phyloP scores from a whole-genome alignment of 2,329 filamentous ascomycete genomes.

The Madurella mycetomatis region DNA sequence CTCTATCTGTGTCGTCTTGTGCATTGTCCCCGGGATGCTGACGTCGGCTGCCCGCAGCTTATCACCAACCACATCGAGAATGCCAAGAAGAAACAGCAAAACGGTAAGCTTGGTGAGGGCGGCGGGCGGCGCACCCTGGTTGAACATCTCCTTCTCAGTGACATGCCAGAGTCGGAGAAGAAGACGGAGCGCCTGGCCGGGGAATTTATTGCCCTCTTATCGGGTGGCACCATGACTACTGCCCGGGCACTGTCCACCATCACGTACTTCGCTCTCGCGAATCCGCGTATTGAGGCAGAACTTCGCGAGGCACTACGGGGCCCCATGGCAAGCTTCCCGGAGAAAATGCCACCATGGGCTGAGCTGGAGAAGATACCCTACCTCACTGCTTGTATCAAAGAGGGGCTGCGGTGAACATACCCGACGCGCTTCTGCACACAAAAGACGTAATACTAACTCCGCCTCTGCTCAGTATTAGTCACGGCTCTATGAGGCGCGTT shows the following conservation, averaged over 20 bases:
- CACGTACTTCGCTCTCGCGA: conserved; percentile 3
- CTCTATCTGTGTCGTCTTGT: too few species aligned
- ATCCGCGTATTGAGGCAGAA: background rate
- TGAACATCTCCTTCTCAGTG: background rate
- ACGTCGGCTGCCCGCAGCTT: too few species aligned
- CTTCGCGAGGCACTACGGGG: background rate
- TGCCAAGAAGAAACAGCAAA: background rate
- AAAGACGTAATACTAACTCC: background rate
- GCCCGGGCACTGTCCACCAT: conserved; percentile 3
- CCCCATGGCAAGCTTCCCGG: conserved; percentile 6
- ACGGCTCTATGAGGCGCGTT: background rate
- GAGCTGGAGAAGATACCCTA: conserved; percentile 10
- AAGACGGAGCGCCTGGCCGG: background rate
- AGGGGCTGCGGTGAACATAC: background rate
- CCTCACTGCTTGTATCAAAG: conserved; percentile 4
- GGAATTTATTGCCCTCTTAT: background rate
- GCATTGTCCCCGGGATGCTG: too few species aligned
- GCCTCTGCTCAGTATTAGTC: background rate
- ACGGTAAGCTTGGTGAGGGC: background rate
- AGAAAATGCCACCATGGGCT: conserved; percentile 1
- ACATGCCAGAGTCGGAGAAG: conserved; percentile 7
- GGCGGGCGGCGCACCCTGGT: conserved; percentile 1
- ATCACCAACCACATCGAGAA: background rate
- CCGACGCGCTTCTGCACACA: too few species aligned
- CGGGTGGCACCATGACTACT: background rate